Evolutionary conservation across 2,329 filamentous ascomycete genomes (phyloP), one percentile per base, ranked within the genome.

Genomic region (Fusarium anthophilum): DNA sequence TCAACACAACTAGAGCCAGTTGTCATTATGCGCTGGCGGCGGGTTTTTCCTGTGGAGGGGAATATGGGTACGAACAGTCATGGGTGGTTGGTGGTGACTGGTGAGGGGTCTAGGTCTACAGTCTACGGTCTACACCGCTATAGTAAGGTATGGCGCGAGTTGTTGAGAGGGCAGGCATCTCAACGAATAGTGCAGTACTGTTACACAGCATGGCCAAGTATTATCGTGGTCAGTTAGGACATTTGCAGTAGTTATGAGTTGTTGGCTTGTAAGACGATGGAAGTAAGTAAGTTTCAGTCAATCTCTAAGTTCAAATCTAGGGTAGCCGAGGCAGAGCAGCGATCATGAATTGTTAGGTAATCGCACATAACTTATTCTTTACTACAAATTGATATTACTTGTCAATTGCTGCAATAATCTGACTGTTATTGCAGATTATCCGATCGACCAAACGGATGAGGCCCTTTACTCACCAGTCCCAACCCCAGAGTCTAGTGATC

Each of bases 11-110:
- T 26, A 53, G 5, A 26, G n/a, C 51, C 50, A 53, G 50, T 28
- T 55, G 51, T 55, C 43, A 59, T 30, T 66, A 47, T 66, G 63
- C 54, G 63, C 17, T 66, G 61, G 56, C 41, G 55, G 39, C 41
- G 55, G 39, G 24, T 66, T 66, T 66, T 66, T 66, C 50, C 61
- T 66, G 62, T 66, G 64, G 64, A 66, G 64, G 64, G 62, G 62
- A 66, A 58, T 66, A 66, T 66, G 62, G 62, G 61, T 66, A 54
- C 43, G 41, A 41, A 58, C 7, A 41, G 63, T 50, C 55, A 26
- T 51, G 56, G 56, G 56, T 58, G 53, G 53, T 32, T 56, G 38
- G 53, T 39, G 54, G 54, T 63, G 63, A 66, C 32, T 35, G 32
- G 32, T 35, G 32, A 35, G 63, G 63, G 63, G 63, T 66, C 63